Base-by-base conservation (phyloP, 371 early-diverging fungal species). In the Mucor racemosus region DNA sequence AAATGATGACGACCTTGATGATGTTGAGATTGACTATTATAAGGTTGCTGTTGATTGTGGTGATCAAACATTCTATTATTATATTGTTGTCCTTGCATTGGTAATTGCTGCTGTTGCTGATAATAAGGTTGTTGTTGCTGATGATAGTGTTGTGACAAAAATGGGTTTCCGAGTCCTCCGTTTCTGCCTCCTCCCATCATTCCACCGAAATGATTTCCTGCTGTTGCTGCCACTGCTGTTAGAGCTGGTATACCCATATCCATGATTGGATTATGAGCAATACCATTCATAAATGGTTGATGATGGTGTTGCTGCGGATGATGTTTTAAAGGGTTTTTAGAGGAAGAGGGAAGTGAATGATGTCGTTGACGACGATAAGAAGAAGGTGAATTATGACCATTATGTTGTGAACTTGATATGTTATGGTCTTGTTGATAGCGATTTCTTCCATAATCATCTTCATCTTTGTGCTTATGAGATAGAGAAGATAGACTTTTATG, bases 341-440 rank as follows among this genome's bases (percentile, higher is more conserved):
- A 48, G 4, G 61, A 61, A 11, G 62, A 62, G 21, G 62, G 62
- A 36, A 62, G 36, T 13, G 54, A 62, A 7, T 53, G 17, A 40
- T 62, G 62, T 21, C 62, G 9, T 53, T 62, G 50, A 19, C 62
- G 35, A 13, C 40, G 53, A 53, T 54, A 62, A 33, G 31, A 54
- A 13, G 31, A 4, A 14, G 31, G 55, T 33, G 55, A 34, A 14
- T 7, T 9, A 1, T 9, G 21, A 10, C 35, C 11, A 21, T 8
- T 50, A 9, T 50, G 21, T n/a, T 44, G 44, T n/a, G 44, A 44
- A 17, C 44, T n/a, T 17, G 17, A 17, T 15, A 11, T 19, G 17
- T 3, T 4, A 11, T 50, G 19, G 5, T 50, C 34, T 61, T 42
- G 35, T 36, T 33, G 42, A 10, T 44, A 38, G 3, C 33, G 34